Evolutionary conservation across 2,329 filamentous ascomycete genomes (phyloP), one percentile per base, ranked within the genome.

Genomic region (Epichloe festucae): DNA sequence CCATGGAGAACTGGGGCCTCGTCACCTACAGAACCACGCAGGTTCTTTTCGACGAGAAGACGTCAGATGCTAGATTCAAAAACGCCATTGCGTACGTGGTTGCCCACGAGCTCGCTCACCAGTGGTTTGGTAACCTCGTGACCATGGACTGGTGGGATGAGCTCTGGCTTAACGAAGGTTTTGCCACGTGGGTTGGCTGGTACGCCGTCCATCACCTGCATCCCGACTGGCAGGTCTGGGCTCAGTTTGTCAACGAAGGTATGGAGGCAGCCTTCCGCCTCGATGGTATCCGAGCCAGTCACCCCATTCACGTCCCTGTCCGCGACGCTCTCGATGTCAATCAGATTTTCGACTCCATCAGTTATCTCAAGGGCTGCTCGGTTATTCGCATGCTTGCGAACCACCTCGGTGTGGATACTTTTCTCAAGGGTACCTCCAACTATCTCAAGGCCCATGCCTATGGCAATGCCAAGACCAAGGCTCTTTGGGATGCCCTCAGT

Each of bases 101-200:
- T 48, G 91, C 93, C n/a, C 93, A 98, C 69, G 93, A 98, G 68
- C 77, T 98, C 55, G 93, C 90, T 52, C 89, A 95, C 64, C 89
- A 95, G 71, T 95, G 90, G 90, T 95, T 95, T 60, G 89, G 89
- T 39, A 94, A 95, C 66, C 78, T 95, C 11, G 89, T 95, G 43
- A 95, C 90, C 5, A 95, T 95, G 89, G 88, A 95, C 67, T 95
- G 89, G 89, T 93, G 87, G 88, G 88, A 85, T 64, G 87, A 94
- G 71, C 78, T 93, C 41, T 95, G 89, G 89, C 77, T 95, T 49
- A 95, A 95, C 63, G 91, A 97, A 69, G 90, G 90, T 12, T 98
- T 98, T 64, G 93, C 93, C 42, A 98, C 93, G 3, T 97, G 91
- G 91, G 91, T 96, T 43, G 93, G 91, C 49, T 98, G 91, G 91